Evolutionary conservation across 352 stramenopile species (phyloP), one percentile per base, ranked within the genome.

Genomic region (Stramenopiles sp.): DNA sequence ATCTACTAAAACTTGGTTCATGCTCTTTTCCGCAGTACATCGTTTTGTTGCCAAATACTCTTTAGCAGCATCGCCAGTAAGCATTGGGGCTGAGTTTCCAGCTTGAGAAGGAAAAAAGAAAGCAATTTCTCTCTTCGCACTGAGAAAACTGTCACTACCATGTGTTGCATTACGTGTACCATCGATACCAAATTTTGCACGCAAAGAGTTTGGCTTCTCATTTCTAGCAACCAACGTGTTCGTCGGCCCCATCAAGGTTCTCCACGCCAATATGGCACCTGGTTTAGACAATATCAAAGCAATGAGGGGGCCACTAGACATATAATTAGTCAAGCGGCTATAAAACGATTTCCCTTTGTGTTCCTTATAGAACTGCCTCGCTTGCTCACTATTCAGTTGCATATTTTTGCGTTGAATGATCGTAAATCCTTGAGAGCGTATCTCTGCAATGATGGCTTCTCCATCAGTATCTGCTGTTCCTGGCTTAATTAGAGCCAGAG

Each of bases 21-120:
- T n/a, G n/a, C n/a, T n/a, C n/a, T n/a, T n/a, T n/a, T n/a, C n/a
- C n/a, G n/a, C n/a, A n/a, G n/a, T n/a, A n/a, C n/a, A n/a, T n/a
- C n/a, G n/a, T n/a, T n/a, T n/a, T n/a, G n/a, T n/a, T n/a, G n/a
- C n/a, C n/a, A n/a, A n/a, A n/a, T n/a, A n/a, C n/a, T n/a, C n/a
- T n/a, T n/a, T n/a, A n/a, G n/a, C n/a, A n/a, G n/a, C n/a, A n/a
- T n/a, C n/a, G n/a, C n/a, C n/a, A n/a, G n/a, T n/a, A n/a, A n/a
- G n/a, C n/a, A n/a, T n/a, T n/a, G n/a, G n/a, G n/a, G n/a, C n/a
- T n/a, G n/a, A n/a, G n/a, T n/a, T n/a, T n/a, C n/a, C n/a, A n/a
- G n/a, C n/a, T n/a, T n/a, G n/a, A n/a, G n/a, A 31, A n/a, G 88
- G 86, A 31, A 95, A 93, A 27, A 91, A 84, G 7, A 93, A 83